These are phyloP conservation scores for Xylaria sp. DNA, from an alignment of 2,329 filamentous ascomycete species.

Conservation along the genomic window DNA sequence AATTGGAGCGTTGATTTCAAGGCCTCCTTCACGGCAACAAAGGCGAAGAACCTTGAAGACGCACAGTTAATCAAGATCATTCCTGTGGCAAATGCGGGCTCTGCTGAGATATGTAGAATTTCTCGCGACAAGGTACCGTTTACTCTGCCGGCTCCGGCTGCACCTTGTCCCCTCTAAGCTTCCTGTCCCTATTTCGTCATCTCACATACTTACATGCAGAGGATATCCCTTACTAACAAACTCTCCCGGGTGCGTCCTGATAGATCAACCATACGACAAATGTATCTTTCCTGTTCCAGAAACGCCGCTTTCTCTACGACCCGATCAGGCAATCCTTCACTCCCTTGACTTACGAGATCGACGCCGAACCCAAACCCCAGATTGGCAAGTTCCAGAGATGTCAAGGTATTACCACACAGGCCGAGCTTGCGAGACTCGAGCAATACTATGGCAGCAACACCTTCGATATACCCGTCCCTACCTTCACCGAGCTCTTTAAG, in stretches of 20 bases:
- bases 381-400: conserved; percentile 83
- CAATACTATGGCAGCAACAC: conserved; percentile 96
- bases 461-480: conserved; percentile 97
- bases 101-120: conserved; percentile 86
- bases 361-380: conserved; percentile 83
- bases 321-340: conserved; percentile 78
- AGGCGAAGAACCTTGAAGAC: conserved; percentile 74
- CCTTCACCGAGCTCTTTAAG: conserved; percentile 94
- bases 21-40: conserved; percentile 81
- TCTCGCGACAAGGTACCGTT: conserved; percentile 74
- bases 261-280: conserved; percentile 78
- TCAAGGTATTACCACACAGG: conserved; percentile 76
- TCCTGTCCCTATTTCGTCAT: background rate
- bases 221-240: conserved; percentile 15
- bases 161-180: background rate
- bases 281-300: conserved; percentile 95
- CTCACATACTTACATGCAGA: background rate
- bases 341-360: conserved; percentile 84
- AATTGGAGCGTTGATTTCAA: conserved; percentile 95
- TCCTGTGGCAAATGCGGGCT: conserved; percentile 87
- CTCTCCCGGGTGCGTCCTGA: conserved; percentile 2
- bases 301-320: conserved; percentile 92
- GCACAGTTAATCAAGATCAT: conserved; percentile 93
- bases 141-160: background rate
- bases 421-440: conserved; percentile 82